A percentile compares a stretch with the other conserved stretches of the same genome.
Evolutionary conservation across 768 basidiomycete species (phyloP).

Genomic region (Boletellus ananas): DNA sequence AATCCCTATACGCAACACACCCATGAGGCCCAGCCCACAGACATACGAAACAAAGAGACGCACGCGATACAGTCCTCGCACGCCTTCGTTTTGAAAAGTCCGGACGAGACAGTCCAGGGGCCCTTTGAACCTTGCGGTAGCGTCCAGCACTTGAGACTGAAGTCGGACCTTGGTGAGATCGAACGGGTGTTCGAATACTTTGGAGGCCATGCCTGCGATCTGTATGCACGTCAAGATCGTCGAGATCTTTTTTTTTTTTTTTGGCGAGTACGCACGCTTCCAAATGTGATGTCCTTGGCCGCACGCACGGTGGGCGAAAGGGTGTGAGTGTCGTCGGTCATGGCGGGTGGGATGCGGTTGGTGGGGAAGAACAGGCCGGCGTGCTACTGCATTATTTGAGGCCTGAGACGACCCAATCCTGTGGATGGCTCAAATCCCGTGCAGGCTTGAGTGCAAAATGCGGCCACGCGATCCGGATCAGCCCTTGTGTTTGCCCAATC

Average conservation of each 20-base stretch:
- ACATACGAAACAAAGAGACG: conserved; percentile 24
- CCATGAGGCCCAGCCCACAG: neutral
- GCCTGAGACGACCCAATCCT: conserved; percentile 20
- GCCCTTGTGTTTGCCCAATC: conserved; percentile 1
- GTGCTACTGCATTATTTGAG: conserved; percentile 27
- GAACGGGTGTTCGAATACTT: conserved; percentile 90
- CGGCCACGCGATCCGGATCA: conserved; percentile 6
- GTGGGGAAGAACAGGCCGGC: neutral
- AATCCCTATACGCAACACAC: conserved; percentile 56
- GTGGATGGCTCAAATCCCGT: conserved; percentile 14
- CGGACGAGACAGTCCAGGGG: conserved; percentile 83
- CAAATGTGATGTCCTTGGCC: conserved; percentile 52
- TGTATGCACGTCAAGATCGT: conserved; percentile 24
- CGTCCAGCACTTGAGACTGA: conserved; percentile 83
- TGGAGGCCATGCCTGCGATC: conserved; percentile 83
- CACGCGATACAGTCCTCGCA: conserved; percentile 85
- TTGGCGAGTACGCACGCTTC: conserved; percentile 43
- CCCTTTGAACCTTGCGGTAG: conserved; percentile 68
- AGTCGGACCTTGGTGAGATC: conserved; percentile 94
- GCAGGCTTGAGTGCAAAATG: conserved; percentile 18
- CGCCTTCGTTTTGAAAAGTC: conserved; percentile 79
- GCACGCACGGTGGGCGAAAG: conserved; percentile 19
- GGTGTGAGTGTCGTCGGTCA: conserved; percentile 20
- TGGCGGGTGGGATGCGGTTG: neutral
- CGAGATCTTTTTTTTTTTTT: neutral